These are phyloP conservation scores for Closterium sp. DNA, from an alignment of 139 green algal species.

Conservation along the genomic window DNA sequence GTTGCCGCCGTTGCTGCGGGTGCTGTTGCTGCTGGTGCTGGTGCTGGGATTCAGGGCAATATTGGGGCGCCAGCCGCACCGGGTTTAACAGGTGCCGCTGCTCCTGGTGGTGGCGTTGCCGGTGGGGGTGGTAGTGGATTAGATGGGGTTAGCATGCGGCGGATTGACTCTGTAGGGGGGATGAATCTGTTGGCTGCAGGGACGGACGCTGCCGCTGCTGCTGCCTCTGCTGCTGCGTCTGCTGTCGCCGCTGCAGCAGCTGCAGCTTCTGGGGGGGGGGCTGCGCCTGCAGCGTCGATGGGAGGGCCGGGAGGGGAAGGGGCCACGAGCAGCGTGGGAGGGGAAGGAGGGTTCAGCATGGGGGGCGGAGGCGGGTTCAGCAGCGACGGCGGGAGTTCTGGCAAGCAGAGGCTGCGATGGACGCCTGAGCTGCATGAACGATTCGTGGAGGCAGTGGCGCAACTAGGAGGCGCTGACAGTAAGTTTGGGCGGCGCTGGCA, in stretches of 20 bases:
- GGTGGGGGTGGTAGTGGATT: not conserved
- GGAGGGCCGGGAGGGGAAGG: not conserved
- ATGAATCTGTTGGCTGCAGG: not conserved
- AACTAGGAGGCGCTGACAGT: slow-evolving; percentile 61
- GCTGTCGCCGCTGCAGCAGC: not conserved
- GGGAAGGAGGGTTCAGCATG: not conserved
- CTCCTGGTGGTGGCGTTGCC: not conserved
- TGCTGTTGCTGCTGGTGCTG: not conserved
- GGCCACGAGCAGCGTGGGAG: not conserved
- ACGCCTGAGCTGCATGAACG: slow-evolving; percentile 82
- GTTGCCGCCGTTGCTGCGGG: not conserved
- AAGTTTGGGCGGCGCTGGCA: slow-evolving; percentile 8
- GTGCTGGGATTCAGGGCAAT: not conserved
- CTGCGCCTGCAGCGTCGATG: not conserved
- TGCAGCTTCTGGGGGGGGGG: not conserved
- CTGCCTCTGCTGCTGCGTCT: not conserved
- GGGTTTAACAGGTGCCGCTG: not conserved
- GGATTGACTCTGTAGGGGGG: not conserved
- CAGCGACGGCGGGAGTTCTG: not conserved
- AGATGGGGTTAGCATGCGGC: not conserved
- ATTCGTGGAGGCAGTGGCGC: slow-evolving; percentile 78
- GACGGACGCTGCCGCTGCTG: not conserved
- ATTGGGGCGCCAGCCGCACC: too few species aligned
- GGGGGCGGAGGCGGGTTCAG: not conserved
- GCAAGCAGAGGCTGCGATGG: slow-evolving; percentile 80